Conservation (phyloP, 164 flowering plant genomes). For the Chimonanthus praecox region DNA sequence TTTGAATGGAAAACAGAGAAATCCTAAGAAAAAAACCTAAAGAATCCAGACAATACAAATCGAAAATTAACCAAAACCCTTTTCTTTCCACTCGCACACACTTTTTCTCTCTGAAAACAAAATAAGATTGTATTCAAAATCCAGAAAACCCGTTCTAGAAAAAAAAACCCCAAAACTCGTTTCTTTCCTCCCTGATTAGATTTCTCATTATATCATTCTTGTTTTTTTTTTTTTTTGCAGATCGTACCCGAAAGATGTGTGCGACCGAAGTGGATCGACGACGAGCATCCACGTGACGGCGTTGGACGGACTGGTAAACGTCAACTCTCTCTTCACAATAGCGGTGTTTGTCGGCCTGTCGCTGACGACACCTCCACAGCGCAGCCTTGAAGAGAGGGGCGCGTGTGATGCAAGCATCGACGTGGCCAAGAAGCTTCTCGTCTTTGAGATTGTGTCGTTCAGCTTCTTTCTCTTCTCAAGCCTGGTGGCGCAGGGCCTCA, state of each 20-base stretch:
- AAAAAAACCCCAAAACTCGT: too few relatives aligned
- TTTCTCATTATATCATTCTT: too few relatives aligned
- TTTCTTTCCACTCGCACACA: too few relatives aligned
- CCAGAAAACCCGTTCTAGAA: too few relatives aligned
- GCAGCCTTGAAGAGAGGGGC: conserved; percentile 23
- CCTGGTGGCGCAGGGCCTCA: conserved; percentile 34
- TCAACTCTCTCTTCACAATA: conserved; percentile 68
- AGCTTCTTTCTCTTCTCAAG: conserved; percentile 38
- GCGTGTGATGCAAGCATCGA: conserved; percentile 32
- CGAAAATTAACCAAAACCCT: too few relatives aligned
- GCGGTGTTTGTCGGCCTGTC: conserved; percentile 65
- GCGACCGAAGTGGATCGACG: background rate
- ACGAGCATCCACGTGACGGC: conserved; percentile 68
- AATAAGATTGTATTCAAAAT: too few relatives aligned
- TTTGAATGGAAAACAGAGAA: too few relatives aligned
- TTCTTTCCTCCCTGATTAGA: too few relatives aligned
- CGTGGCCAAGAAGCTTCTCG: conserved; percentile 35
- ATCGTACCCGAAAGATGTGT: background rate
- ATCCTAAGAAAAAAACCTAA: too few relatives aligned
- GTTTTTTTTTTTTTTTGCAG: background rate
- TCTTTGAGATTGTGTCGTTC: conserved; percentile 33
- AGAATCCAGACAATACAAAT: too few relatives aligned
- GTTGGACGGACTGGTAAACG: conserved; percentile 57
- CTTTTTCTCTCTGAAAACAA: too few relatives aligned
- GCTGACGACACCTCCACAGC: conserved; percentile 15